phyloP scores from a whole-genome alignment of 169 alveolate species.

The Plasmodium gaboni region DNA sequence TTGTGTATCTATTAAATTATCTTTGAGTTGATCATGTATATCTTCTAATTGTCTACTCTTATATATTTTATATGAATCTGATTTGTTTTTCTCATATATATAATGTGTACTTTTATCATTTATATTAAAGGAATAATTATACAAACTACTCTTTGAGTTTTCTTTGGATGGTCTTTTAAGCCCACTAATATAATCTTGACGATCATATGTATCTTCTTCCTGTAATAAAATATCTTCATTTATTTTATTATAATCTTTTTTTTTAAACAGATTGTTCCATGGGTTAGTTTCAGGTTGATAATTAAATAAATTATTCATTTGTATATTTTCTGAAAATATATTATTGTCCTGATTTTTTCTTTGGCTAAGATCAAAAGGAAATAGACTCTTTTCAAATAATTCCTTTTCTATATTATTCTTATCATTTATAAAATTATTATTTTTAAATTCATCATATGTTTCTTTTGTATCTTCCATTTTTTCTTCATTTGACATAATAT shows the following conservation, averaged over 20 bases:
- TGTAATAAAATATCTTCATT: conserved; percentile 38
- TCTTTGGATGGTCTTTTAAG: conserved; percentile 12
- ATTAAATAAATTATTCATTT: conserved; percentile 64
- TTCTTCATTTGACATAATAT: neutral
- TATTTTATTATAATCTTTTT: conserved; percentile 31
- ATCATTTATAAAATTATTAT: neutral
- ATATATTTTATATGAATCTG: conserved; percentile 55
- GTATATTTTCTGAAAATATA: conserved; percentile 39
- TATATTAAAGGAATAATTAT: conserved; percentile 43
- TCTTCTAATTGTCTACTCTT: conserved; percentile 44
- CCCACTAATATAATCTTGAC: conserved; percentile 67
- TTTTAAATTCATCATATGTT: neutral
- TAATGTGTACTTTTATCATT: conserved; percentile 50
- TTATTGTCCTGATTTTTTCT: conserved; percentile 11
- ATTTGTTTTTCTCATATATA: conserved; percentile 50
- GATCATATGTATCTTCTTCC: conserved; percentile 65
- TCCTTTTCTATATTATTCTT: conserved; percentile 35
- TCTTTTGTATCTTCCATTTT: no score
- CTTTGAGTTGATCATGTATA: conserved; percentile 1
- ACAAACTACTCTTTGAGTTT: conserved; percentile 2
- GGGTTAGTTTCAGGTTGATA: conserved; percentile 3
- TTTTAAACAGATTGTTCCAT: conserved; percentile 14
- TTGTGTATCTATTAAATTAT: neutral
- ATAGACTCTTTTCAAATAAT: conserved; percentile 25
- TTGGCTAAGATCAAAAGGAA: conserved; percentile 7